A percentile compares a stretch with the other conserved stretches of the same genome.
phyloP scores from a whole-genome alignment of 352 stramenopile genomes.

The Phytopythium kandeliae region DNA sequence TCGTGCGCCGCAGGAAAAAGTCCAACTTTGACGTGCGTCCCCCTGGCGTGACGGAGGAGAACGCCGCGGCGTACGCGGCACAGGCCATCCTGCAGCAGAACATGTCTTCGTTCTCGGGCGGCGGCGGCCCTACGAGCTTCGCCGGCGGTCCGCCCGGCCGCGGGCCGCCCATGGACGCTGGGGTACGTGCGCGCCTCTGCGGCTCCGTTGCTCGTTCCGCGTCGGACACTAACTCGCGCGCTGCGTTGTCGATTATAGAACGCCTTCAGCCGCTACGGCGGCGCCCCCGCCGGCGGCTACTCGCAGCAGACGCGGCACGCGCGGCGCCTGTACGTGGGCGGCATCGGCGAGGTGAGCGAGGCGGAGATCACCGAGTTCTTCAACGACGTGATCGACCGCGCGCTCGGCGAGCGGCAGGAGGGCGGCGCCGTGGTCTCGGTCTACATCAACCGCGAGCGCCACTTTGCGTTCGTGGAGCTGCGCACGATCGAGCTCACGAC shows the following conservation, averaged over 20 bases:
- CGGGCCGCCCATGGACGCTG: neutral
- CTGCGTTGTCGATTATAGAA: neutral
- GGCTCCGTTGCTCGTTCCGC: too few relatives aligned
- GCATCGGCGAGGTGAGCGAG: conserved; percentile 82
- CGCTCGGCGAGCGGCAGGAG: conserved; percentile 68
- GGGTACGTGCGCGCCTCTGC: too few relatives aligned
- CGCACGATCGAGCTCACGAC: conserved; percentile 95
- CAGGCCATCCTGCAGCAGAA: conserved; percentile 84
- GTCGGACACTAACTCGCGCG: too few relatives aligned
- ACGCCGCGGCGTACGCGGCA: conserved; percentile 74
- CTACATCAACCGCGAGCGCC: conserved; percentile 95
- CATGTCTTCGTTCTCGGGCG: conserved; percentile 58
- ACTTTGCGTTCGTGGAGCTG: conserved; percentile 98
- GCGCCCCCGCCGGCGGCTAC: conserved; percentile 16
- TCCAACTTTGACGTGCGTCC: conserved; percentile 82
- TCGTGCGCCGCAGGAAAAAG: conserved; percentile 60
- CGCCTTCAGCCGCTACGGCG: neutral
- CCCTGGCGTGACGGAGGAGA: conserved; percentile 77
- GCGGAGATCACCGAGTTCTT: conserved; percentile 89
- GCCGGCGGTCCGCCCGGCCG: conserved; percentile 20
- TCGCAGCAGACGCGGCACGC: conserved; percentile 95
- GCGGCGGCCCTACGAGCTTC: conserved; percentile 63
- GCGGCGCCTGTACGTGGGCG: conserved; percentile 95
- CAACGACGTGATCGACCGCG: conserved; percentile 88
- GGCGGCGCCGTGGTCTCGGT: conserved; percentile 81